Base-by-base conservation (phyloP, 805 yeast genomes). In the Cyberlindnera xylosilytica region DNA sequence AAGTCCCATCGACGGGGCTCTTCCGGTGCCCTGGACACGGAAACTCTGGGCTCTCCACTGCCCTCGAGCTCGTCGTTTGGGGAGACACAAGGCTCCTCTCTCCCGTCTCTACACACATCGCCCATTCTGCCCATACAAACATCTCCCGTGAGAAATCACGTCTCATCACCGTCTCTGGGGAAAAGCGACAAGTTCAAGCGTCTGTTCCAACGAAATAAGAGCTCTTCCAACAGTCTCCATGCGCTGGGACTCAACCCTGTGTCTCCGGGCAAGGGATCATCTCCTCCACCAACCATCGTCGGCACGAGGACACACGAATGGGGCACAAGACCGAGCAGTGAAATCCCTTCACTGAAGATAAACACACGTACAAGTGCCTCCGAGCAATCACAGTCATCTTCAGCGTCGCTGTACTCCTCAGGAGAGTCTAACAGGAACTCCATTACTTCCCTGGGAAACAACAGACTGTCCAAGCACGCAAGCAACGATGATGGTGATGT, bases 261-360 rank as follows among this genome's bases (percentile, higher is more conserved):
- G 9, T 51, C 54, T 6, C 57, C 56, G 6, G 34, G 34, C 17
- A 44, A 22, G 24, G 19, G 35, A 5, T 27, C 34, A 12, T 41
- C 45, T 20, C 49, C 54, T 11, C 55, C 61, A 10, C 66, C 70
- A 1, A 57, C 67, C 0, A 73, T 73, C 7, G 63, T 61, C 26
- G 79, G 79, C 7, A 74, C 78, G 12, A 57, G 75, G 24, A 69
- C 71, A 11, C 78, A 73, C 49, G 73, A 72, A 32, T 74, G 79
- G 79, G 77, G 76, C 0, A 55, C 38, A 8, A 16, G 39, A 15
- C 34, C 46, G 4, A 33, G 36, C 11, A 43, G 36, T 4, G 44
- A 36, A 11, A 13, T 13, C 2, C 17, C n/a, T 12, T 24, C 26
- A 28, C 33, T 16, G 20, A 34, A 20, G 3, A 13, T 11, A 5